phyloP scores from a whole-genome alignment of 2,329 filamentous ascomycete genomes.

The Diaporthe sp. region DNA sequence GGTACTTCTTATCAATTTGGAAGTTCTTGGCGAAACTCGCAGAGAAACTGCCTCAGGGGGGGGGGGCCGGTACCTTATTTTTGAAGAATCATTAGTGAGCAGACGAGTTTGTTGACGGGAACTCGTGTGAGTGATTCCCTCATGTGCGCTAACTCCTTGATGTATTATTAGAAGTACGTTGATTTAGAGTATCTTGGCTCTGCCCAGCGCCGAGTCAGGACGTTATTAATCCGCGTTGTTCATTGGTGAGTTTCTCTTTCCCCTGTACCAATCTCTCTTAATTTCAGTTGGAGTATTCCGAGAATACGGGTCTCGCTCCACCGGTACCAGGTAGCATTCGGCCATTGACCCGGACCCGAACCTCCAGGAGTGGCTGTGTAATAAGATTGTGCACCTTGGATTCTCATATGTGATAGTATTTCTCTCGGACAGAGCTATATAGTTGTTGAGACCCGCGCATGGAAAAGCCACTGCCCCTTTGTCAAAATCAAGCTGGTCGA shows the following conservation, averaged over 20 bases:
- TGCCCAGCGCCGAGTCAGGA: background rate
- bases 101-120: too few relatives aligned
- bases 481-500: background rate
- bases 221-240: background rate
- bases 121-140: background rate
- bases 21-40: too few relatives aligned
- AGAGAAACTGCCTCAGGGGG: too few relatives aligned
- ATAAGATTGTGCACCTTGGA: background rate
- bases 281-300: background rate
- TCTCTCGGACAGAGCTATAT: background rate
- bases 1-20: too few relatives aligned
- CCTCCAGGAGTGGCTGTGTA: background rate
- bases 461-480: background rate
- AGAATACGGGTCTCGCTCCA: slow-evolving; percentile 4
- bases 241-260: slow-evolving; percentile 2
- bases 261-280: slow-evolving; percentile 5
- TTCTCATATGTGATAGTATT: background rate
- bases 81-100: background rate
- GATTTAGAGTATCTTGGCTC: slow-evolving; percentile 10
- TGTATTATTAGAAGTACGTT: slow-evolving; percentile 20
- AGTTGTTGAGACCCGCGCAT: background rate
- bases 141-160: background rate
- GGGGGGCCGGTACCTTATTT: too few relatives aligned
- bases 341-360: slow-evolving; percentile 4
- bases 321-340: background rate